Evolutionary conservation across 2,329 filamentous ascomycete species (phyloP), one percentile per base, ranked within the genome.

Genomic region (Aaosphaeria pasadenensis): DNA sequence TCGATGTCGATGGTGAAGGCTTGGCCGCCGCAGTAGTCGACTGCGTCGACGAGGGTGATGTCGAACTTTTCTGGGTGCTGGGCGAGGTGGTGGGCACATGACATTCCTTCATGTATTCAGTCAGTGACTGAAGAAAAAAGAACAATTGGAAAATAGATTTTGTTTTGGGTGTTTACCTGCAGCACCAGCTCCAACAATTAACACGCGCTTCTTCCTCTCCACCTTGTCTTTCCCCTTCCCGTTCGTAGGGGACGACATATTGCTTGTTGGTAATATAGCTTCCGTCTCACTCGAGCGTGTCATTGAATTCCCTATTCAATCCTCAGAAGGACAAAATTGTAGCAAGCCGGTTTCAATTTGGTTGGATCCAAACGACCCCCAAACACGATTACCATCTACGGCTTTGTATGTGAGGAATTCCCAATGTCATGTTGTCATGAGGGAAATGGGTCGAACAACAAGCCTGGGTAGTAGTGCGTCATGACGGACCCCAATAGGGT

Each of bases 21-120:
- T 58, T 84, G 81, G 4, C 82, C 82, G 46, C 82, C 82, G 47
- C 82, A 81, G 40, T 84, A 79, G 42, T 78, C 70, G 7, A 77
- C 77, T 5, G 59, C 74, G 70, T 71, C 68, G 13, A 69, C 57
- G 11, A 89, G 58, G 0, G 84, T 87, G 9, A 88, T 76, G 39
- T 83, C 78, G 70, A 85, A 88, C 53, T 78, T 80, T 35, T 86
- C 78, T 1, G 81, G 81, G 53, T 88, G 83, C 42, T 86, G 78
- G 42, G 83, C 78, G 30, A 88, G 76, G 30, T 85, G 85, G 30
- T 84, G 77, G 7, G 85, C 85, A 63, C 84, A 87, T 46, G 82
- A 82, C 84, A 78, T 78, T 56, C 75, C 76, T 77, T 44, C n/a
- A 13, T 11, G 38, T 24, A 11, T 30, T 17, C 6, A 43, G 39